Conservation (phyloP, 2,329 filamentous ascomycete species). For the Sporothrix dimorphospora region DNA sequence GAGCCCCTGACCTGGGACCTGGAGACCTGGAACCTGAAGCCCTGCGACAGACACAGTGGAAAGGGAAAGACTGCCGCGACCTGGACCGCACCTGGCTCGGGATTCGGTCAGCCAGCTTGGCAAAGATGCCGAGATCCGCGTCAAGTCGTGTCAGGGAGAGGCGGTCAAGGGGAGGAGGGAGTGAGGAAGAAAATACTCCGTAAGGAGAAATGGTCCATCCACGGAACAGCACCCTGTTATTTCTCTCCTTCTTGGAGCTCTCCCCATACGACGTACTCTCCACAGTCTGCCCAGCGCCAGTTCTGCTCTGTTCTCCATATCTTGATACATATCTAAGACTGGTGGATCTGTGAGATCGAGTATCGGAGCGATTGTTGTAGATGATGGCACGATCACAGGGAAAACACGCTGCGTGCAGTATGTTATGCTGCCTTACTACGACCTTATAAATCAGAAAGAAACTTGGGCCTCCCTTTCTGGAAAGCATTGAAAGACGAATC, state of each 20-base stretch:
- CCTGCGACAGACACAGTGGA: no score
- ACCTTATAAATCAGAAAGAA: neutral
- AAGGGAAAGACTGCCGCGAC: neutral
- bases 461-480: neutral
- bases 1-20: no score
- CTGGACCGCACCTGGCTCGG: neutral
- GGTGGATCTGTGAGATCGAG: neutral
- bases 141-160: conserved; percentile 1
- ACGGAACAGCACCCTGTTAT: neutral
- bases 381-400: neutral
- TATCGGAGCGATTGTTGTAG: conserved; percentile 1
- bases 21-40: no score
- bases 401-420: neutral
- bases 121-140: conserved; percentile 9
- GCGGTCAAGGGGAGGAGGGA: conserved; percentile 2
- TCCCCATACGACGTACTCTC: neutral
- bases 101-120: neutral
- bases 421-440: neutral
- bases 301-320: neutral
- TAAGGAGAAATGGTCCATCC: neutral
- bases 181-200: neutral
- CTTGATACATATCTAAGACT: neutral
- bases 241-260: neutral
- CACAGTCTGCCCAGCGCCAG: neutral
- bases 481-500: neutral